Percentiles rank a stretch among this genome's conserved stretches.
Conservation (phyloP, 2,329 filamentous ascomycete genomes). For the Geosmithia putterillii region DNA sequence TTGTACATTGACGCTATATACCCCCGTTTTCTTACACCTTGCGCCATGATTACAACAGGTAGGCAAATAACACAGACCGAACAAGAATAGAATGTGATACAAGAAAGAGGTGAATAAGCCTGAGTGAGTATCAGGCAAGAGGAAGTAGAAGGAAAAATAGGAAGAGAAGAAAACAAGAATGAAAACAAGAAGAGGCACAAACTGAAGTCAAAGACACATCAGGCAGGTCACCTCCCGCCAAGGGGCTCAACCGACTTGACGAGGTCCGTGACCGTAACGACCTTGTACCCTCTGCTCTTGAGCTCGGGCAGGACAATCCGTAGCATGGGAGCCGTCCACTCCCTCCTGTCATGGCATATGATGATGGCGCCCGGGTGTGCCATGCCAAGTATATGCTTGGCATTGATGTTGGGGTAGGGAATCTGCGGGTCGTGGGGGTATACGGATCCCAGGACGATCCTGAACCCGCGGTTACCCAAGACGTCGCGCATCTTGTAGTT, state of each 20-base stretch:
- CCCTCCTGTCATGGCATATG: constrained; percentile 72
- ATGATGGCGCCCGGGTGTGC: constrained; percentile 64
- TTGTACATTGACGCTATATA: too few species aligned
- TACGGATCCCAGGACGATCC: constrained; percentile 67
- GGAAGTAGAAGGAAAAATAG: neutral
- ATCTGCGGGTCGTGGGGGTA: constrained; percentile 93
- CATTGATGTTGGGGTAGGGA: constrained; percentile 54
- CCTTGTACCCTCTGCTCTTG: constrained; percentile 52
- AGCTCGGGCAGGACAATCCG: constrained; percentile 59
- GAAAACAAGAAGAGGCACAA: neutral
- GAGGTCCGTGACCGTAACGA: constrained; percentile 61
- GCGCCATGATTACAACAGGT: too few species aligned
- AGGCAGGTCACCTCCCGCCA: constrained; percentile 7
- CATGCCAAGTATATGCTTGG: constrained; percentile 71
- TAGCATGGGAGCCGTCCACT: constrained; percentile 78
- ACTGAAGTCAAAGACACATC: too few species aligned
- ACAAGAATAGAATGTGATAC: neutral
- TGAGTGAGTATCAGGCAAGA: too few species aligned
- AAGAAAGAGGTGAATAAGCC: neutral
- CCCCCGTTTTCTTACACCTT: too few species aligned
- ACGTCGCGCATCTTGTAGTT: constrained; percentile 54
- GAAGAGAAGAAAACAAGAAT: neutral
- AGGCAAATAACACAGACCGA: neutral
- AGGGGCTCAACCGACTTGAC: constrained; percentile 27
- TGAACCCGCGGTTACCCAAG: constrained; percentile 50